A percentile compares a stretch with the other conserved stretches of the same genome.
phyloP scores from a whole-genome alignment of 257 asterid species.

The Penstemon barbatus region DNA sequence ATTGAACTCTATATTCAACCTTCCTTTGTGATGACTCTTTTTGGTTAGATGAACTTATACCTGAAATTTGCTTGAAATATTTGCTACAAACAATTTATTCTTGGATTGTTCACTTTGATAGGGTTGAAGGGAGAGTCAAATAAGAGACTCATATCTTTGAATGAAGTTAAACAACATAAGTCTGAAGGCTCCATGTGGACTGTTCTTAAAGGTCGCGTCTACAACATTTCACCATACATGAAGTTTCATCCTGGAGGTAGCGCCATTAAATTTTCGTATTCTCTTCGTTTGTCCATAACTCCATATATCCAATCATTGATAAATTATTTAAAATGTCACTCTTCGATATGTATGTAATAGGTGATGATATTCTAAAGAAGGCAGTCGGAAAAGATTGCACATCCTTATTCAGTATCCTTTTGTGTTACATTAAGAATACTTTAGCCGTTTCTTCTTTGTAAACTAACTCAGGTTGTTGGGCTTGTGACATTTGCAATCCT shows the following conservation, averaged over 20 bases:
- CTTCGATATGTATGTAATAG: slow-evolving; percentile 30
- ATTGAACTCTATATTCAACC: too few relatives aligned
- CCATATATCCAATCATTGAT: not conserved
- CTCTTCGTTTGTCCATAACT: not conserved
- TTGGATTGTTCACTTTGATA: slow-evolving; percentile 6
- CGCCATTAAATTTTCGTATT: slow-evolving; percentile 10
- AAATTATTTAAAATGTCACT: not conserved
- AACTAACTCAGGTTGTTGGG: not conserved
- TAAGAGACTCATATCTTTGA: slow-evolving; percentile 65
- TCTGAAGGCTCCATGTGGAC: slow-evolving; percentile 94
- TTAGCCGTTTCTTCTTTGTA: slow-evolving; percentile 14
- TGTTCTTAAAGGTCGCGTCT: slow-evolving; percentile 89
- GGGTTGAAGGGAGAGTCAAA: slow-evolving; percentile 86
- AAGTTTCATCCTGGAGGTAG: slow-evolving; percentile 99
- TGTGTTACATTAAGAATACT: not conserved
- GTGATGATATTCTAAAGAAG: slow-evolving; percentile 85
- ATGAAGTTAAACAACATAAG: slow-evolving; percentile 82
- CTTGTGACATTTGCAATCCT: slow-evolving; percentile 47
- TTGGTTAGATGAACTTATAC: too few relatives aligned
- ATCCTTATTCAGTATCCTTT: slow-evolving; percentile 91
- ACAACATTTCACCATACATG: slow-evolving; percentile 87
- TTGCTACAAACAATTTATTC: too few relatives aligned
- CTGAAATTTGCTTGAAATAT: too few relatives aligned
- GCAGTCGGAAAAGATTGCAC: slow-evolving; percentile 99
- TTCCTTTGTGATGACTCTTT: too few relatives aligned